These are phyloP conservation scores for Avena eriantha DNA, from an alignment of 176 grass and related monocot genomes.

Conservation along the genomic window DNA sequence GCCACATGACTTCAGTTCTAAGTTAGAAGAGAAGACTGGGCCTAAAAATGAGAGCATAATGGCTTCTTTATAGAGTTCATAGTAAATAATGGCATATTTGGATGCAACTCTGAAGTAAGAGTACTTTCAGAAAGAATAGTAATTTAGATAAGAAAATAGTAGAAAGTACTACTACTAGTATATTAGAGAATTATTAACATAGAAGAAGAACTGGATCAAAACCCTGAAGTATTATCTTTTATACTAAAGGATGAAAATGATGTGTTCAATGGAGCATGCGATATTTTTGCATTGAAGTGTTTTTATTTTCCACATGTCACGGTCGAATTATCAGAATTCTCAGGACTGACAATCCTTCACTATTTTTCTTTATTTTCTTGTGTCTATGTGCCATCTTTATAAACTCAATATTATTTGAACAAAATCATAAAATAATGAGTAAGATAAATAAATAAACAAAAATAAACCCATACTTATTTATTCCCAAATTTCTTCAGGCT, in stretches of 20 bases:
- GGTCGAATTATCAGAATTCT: neutral
- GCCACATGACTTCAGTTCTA: conserved; percentile 2
- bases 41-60: neutral
- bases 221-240: neutral
- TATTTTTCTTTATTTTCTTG: neutral
- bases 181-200: neutral
- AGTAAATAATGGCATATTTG: neutral
- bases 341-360: neutral
- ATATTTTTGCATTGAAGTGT: neutral
- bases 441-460: neutral
- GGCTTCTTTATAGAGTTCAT: neutral
- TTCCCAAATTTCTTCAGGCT: neutral
- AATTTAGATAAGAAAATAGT: neutral
- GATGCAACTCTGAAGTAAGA: neutral
- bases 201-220: neutral
- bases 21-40: neutral
- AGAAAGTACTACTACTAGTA: neutral
- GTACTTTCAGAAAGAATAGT: too few species aligned
- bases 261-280: neutral
- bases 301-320: neutral
- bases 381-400: neutral
- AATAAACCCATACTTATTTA: neutral
- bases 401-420: neutral
- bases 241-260: neutral
- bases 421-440: neutral